These are phyloP conservation scores for Cytospora chrysosperma DNA, from an alignment of 2,329 filamentous ascomycete species.

Conservation along the genomic window DNA sequence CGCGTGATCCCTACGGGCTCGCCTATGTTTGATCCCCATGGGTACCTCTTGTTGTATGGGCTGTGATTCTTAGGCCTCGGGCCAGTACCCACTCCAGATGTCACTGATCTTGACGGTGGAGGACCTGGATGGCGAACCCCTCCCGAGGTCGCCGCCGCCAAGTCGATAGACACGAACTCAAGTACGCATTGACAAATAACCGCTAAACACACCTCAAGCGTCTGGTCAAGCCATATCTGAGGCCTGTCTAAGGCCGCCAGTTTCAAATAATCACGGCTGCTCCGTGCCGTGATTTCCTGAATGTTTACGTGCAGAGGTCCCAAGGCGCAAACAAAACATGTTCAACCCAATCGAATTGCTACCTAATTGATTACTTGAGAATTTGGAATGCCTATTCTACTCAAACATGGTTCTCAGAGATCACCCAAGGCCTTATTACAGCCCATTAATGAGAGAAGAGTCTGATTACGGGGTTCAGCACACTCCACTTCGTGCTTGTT, in stretches of 20 bases:
- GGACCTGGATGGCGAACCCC: too few relatives aligned
- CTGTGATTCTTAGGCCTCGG: neutral
- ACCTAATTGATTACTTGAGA: neutral
- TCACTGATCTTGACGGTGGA: neutral
- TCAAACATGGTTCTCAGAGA: neutral
- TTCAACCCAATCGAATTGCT: neutral
- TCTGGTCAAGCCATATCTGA: too few relatives aligned
- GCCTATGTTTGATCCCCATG: neutral
- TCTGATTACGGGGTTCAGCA: neutral
- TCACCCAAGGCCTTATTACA: neutral
- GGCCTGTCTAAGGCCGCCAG: too few relatives aligned
- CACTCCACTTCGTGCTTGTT: neutral
- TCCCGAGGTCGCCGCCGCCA: too few relatives aligned
- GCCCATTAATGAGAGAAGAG: neutral
- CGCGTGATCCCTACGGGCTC: neutral
- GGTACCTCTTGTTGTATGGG: neutral
- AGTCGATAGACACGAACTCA: too few relatives aligned
- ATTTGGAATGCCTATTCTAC: neutral
- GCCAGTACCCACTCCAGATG: neutral
- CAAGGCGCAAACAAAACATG: neutral
- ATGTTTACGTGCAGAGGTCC: neutral
- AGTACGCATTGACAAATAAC: too few relatives aligned
- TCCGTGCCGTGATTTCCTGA: neutral
- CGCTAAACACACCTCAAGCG: too few relatives aligned
- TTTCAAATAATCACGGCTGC: neutral